Percentiles rank a stretch among this genome's conserved stretches.
phyloP scores from a whole-genome alignment of 345 rosid genomes.

The Murraya koenigii region DNA sequence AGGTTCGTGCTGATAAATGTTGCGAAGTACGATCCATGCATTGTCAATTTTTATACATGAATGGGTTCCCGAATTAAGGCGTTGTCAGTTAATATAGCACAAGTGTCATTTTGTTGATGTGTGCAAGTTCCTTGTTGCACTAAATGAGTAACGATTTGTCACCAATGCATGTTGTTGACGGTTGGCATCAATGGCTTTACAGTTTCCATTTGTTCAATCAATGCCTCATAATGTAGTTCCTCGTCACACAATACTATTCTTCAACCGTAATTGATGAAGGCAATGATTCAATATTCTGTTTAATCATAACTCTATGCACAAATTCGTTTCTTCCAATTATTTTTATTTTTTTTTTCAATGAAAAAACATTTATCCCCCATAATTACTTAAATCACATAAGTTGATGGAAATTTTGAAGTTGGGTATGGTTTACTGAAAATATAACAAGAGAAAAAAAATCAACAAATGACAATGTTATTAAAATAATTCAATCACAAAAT shows the following conservation, averaged over 20 bases:
- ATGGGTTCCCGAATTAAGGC: background rate
- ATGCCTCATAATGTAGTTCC: conserved; percentile 1
- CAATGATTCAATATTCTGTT: background rate
- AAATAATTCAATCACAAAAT: too few relatives aligned
- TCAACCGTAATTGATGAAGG: background rate
- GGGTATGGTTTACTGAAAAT: too few relatives aligned
- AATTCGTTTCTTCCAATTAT: too few relatives aligned
- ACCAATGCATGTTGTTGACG: background rate
- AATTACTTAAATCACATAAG: background rate
- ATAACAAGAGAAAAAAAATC: too few relatives aligned
- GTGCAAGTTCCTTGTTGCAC: background rate
- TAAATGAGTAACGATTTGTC: background rate
- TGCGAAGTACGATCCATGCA: background rate
- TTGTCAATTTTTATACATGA: background rate
- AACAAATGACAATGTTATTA: too few relatives aligned
- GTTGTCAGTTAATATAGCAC: background rate
- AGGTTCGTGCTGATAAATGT: too few relatives aligned
- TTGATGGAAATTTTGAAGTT: background rate
- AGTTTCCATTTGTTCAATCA: background rate
- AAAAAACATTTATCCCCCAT: background rate
- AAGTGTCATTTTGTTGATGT: background rate
- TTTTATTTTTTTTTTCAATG: too few relatives aligned
- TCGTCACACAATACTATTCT: conserved; percentile 1
- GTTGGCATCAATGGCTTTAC: background rate
- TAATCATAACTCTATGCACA: background rate